These are phyloP conservation scores for Hsuehochloa calcarea DNA, from an alignment of 176 grass and related monocot species.

Conservation along the genomic window DNA sequence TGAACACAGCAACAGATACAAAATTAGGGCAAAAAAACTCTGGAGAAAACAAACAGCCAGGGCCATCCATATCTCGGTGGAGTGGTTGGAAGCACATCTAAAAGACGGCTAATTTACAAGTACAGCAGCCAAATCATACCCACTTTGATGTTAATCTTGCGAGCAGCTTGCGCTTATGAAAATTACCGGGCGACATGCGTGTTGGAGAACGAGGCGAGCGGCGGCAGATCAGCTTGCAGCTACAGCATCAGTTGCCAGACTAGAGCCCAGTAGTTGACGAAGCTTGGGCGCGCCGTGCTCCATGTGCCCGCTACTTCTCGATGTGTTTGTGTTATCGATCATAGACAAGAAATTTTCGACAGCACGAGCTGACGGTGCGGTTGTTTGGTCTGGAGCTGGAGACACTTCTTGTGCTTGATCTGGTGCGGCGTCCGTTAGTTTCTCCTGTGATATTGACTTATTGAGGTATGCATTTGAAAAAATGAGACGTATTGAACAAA, in stretches of 20 bases:
- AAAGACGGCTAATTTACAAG: slow-evolving; percentile 34
- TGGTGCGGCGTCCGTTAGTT: slow-evolving; percentile 10
- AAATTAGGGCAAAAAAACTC: neutral
- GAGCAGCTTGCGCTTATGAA: slow-evolving; percentile 32
- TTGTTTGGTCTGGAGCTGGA: neutral
- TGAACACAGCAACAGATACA: neutral
- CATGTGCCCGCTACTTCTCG: slow-evolving; percentile 21
- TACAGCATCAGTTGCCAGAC: slow-evolving; percentile 36
- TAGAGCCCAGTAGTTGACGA: slow-evolving; percentile 52
- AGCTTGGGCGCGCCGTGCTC: slow-evolving; percentile 41
- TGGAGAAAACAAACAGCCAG: neutral
- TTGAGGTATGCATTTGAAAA: neutral
- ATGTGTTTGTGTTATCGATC: slow-evolving; percentile 33
- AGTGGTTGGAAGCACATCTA: slow-evolving; percentile 9
- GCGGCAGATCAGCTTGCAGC: slow-evolving; percentile 38
- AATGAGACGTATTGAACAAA: neutral
- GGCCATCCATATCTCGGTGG: neutral
- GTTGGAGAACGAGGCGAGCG: neutral
- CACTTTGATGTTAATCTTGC: slow-evolving; percentile 21
- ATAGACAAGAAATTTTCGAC: slow-evolving; percentile 57
- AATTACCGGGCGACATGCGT: slow-evolving; percentile 34
- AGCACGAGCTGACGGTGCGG: neutral
- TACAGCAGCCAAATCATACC: slow-evolving; percentile 21
- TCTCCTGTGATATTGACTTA: slow-evolving; percentile 26
- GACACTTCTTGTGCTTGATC: neutral